These are phyloP conservation scores for Blastomyces parvus DNA, from an alignment of 2,329 filamentous ascomycete species.

Conservation along the genomic window DNA sequence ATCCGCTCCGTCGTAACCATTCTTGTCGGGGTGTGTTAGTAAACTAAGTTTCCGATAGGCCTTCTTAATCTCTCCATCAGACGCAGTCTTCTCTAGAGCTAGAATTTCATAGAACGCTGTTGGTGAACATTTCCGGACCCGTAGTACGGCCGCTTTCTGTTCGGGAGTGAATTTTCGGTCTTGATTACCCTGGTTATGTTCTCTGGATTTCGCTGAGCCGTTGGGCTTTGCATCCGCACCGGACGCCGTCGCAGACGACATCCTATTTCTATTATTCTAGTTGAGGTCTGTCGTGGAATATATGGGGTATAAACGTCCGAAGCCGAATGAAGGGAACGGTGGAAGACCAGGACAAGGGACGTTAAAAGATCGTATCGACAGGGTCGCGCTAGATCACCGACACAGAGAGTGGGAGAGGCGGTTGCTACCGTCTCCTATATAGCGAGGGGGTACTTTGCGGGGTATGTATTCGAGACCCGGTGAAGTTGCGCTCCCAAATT, in stretches of 20 bases:
- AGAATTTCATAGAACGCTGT: conserved; percentile 97
- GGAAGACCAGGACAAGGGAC: not conserved
- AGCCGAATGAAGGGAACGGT: not conserved
- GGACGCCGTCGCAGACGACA: conserved; percentile 39
- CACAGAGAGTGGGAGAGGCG: conserved; percentile 3
- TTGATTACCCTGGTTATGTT: conserved; percentile 44
- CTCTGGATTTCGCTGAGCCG: conserved; percentile 35
- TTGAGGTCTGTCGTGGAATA: not conserved
- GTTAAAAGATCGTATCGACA: not conserved
- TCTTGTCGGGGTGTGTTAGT: conserved; percentile 97
- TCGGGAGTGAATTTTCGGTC: conserved; percentile 66
- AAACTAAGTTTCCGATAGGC: conserved; percentile 91
- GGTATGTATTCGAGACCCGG: not conserved
- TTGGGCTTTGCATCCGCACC: conserved; percentile 36
- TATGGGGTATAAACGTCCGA: not conserved
- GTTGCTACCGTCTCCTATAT: not conserved
- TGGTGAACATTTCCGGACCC: conserved; percentile 71
- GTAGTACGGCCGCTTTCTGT: conserved; percentile 82
- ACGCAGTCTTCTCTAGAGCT: conserved; percentile 56
- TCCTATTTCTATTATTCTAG: conserved; percentile 14
- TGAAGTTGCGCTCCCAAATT: not conserved
- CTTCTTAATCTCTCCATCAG: conserved; percentile 88
- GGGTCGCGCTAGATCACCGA: not conserved
- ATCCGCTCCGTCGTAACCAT: conserved; percentile 87
- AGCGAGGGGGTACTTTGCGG: not conserved